Percentiles rank a stretch among this genome's conserved stretches.
phyloP scores from a whole-genome alignment of 2,329 filamentous ascomycete genomes.

The Alternaria sp. region DNA sequence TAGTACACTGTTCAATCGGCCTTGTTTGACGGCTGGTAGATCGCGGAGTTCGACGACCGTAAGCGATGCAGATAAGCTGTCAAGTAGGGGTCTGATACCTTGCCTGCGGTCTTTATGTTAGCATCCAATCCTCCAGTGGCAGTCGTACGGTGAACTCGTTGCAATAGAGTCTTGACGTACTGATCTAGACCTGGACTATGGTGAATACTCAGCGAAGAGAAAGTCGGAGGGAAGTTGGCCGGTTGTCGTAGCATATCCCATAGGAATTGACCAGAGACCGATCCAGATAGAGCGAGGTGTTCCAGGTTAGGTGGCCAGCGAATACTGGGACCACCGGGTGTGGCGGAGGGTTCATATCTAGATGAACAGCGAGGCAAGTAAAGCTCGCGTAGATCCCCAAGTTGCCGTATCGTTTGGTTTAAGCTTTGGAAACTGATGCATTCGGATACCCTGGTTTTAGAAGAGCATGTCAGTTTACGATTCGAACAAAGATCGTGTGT shows the following conservation, averaged over 20 bases:
- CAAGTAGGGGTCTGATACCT: conserved; percentile 48
- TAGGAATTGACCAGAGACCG: conserved; percentile 52
- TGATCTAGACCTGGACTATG: conserved; percentile 52
- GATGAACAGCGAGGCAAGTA: conserved; percentile 52
- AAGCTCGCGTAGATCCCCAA: conserved; percentile 54
- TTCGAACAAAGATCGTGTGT: neutral
- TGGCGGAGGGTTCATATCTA: conserved; percentile 30
- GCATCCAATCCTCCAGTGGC: neutral
- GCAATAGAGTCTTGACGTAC: neutral
- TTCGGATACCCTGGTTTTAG: conserved; percentile 51
- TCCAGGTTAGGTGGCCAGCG: conserved; percentile 54
- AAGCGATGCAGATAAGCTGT: conserved; percentile 39
- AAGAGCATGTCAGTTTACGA: neutral
- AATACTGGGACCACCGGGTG: conserved; percentile 26
- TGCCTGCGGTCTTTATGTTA: neutral
- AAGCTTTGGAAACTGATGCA: conserved; percentile 57
- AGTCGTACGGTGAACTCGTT: neutral
- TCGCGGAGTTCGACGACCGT: conserved; percentile 49
- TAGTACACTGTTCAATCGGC: conserved; percentile 51
- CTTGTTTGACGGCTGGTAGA: conserved; percentile 48
- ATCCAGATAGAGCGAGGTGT: conserved; percentile 53
- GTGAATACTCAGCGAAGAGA: conserved; percentile 44
- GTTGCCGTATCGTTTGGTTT: conserved; percentile 57
- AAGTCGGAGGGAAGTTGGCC: conserved; percentile 37
- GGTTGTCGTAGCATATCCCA: conserved; percentile 44